Percentiles rank a stretch among this genome's conserved stretches.
Conservation (phyloP, 164 flowering plant genomes). For the Berberis thunbergii region DNA sequence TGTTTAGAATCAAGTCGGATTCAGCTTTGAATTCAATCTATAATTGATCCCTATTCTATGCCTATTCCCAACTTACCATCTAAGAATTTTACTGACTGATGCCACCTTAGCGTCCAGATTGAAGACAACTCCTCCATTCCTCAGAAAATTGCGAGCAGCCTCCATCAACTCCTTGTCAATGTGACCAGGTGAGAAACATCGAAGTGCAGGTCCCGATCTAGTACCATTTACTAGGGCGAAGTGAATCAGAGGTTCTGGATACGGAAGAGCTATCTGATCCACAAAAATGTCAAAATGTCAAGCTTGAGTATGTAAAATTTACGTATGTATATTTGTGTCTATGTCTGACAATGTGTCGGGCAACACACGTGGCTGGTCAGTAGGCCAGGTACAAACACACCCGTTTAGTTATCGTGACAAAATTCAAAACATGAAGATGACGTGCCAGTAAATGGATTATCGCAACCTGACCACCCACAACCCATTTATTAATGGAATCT, state of each 20-base stretch:
- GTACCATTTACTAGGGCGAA: conserved; percentile 67
- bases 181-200: conserved; percentile 69
- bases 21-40: too few species aligned
- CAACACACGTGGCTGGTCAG: too few species aligned
- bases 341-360: too few species aligned
- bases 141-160: conserved; percentile 55
- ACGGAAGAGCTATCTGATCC: conserved; percentile 58
- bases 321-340: too few species aligned
- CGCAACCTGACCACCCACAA: too few species aligned
- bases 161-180: conserved; percentile 72
- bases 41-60: background rate
- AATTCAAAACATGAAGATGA: too few species aligned
- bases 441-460: too few species aligned
- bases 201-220: conserved; percentile 75
- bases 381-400: background rate
- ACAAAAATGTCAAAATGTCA: background rate
- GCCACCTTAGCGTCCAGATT: conserved; percentile 41
- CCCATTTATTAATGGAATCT: too few species aligned
- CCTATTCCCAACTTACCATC: conserved; percentile 43
- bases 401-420: too few species aligned
- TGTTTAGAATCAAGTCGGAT: too few species aligned
- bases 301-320: background rate
- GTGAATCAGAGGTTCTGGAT: conserved; percentile 70
- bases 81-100: conserved; percentile 45
- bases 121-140: conserved; percentile 52